phyloP scores from a whole-genome alignment of 306 rosid species.

The Cyclanthera cordifolia region DNA sequence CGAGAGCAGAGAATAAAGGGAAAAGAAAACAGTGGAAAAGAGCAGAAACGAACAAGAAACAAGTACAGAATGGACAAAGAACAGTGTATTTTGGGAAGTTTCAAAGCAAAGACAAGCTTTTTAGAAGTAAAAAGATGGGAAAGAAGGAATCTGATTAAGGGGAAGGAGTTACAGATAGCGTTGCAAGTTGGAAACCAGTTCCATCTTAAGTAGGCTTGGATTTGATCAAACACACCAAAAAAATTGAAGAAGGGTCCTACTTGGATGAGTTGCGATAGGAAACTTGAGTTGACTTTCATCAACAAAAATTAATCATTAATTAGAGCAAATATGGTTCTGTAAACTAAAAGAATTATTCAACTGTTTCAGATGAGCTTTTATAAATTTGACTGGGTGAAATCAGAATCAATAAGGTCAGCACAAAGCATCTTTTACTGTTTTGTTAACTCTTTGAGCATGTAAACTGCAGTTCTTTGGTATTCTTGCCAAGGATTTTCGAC shows the following conservation, averaged over 20 bases:
- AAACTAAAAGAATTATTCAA: background rate
- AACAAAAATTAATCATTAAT: background rate
- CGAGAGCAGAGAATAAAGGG: background rate
- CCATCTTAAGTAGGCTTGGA: slow-evolving; percentile 14
- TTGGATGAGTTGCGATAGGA: background rate
- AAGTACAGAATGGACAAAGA: slow-evolving; percentile 12
- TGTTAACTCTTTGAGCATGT: background rate
- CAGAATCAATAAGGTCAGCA: too few species aligned
- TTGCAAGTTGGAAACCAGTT: background rate
- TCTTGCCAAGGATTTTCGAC: background rate
- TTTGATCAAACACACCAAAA: background rate
- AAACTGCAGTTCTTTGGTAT: background rate
- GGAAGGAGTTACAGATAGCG: background rate
- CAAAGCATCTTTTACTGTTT: too few species aligned
- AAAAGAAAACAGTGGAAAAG: background rate
- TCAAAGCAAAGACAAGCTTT: slow-evolving; percentile 7
- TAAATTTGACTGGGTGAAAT: too few species aligned
- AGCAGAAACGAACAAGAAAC: slow-evolving; percentile 9
- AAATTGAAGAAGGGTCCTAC: slow-evolving; percentile 7
- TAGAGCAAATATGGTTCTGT: background rate
- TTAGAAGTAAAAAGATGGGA: slow-evolving; percentile 2
- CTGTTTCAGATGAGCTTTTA: slow-evolving; percentile 5
- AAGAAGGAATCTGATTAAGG: background rate
- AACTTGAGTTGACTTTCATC: slow-evolving; percentile 12
- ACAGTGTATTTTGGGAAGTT: background rate